Evolutionary conservation across 2,329 filamentous ascomycete species (phyloP).

Genomic region (Ophioceras dolichostomum): DNA sequence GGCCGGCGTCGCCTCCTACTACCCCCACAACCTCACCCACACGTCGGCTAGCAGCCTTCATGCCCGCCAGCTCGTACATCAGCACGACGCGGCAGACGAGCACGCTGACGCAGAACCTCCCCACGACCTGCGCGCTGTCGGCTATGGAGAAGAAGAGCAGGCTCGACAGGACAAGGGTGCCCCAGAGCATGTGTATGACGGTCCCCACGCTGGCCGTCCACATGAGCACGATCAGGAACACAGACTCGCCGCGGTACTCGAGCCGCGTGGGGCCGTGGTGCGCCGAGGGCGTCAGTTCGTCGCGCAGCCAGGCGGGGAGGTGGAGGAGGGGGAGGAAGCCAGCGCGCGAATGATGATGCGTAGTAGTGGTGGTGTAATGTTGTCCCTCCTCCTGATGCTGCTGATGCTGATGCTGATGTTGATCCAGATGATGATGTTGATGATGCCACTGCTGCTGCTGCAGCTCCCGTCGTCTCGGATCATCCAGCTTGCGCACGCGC

Average conservation of each 20-base stretch:
- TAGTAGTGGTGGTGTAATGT: too few species aligned
- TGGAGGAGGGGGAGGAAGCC: neutral
- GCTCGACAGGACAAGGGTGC: slow-evolving; percentile 5
- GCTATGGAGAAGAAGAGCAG: slow-evolving; percentile 3
- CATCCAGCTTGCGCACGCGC: neutral
- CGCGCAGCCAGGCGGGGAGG: slow-evolving; percentile 6
- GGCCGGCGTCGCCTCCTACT: too few species aligned
- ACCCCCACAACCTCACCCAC: too few species aligned
- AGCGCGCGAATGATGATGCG: too few species aligned
- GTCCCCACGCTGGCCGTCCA: neutral
- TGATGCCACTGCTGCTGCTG: too few species aligned
- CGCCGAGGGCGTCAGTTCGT: slow-evolving; percentile 9
- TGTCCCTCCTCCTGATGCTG: too few species aligned
- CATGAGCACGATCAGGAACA: neutral
- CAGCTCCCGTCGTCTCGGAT: too few species aligned
- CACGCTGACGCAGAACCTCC: slow-evolving; percentile 1
- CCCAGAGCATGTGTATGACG: slow-evolving; percentile 3
- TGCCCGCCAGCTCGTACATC: slow-evolving; percentile 3
- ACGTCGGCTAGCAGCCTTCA: too few species aligned
- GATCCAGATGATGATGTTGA: too few species aligned
- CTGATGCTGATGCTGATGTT: too few species aligned
- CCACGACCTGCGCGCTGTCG: slow-evolving; percentile 1
- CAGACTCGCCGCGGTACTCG: neutral
- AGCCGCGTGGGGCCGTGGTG: slow-evolving; percentile 5
- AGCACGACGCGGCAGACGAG: slow-evolving; percentile 3